These are phyloP conservation scores for Angomonas deanei DNA, from an alignment of 208 protist species.

Conservation along the genomic window DNA sequence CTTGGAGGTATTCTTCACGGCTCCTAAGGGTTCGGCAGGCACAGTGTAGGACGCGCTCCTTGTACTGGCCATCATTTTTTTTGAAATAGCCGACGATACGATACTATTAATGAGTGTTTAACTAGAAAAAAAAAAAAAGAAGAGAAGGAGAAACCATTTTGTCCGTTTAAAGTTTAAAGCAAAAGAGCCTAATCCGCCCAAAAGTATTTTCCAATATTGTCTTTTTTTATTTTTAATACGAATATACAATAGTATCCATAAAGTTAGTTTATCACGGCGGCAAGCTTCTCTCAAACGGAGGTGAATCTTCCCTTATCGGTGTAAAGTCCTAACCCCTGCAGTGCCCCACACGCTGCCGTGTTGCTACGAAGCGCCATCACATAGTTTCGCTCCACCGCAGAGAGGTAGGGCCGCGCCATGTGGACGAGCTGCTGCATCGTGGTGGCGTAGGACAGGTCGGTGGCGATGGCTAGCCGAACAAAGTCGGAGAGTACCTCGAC, in stretches of 20 bases:
- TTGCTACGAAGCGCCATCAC: slow-evolving; percentile 60
- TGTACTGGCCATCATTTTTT: background rate
- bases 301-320: slow-evolving; percentile 16
- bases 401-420: slow-evolving; percentile 69
- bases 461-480: slow-evolving; percentile 47
- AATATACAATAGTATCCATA: background rate
- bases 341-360: slow-evolving; percentile 28
- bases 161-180: background rate
- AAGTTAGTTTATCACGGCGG: background rate
- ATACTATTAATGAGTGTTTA: too few relatives aligned
- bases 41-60: background rate
- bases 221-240: slow-evolving; percentile 3
- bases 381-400: slow-evolving; percentile 54
- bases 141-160: background rate
- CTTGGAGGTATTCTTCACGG: background rate
- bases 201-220: background rate
- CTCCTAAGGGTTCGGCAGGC: background rate
- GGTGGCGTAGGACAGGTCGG: slow-evolving; percentile 43
- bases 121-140: background rate
- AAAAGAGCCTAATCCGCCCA: background rate
- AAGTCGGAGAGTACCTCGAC: slow-evolving; percentile 79
- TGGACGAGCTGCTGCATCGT: slow-evolving; percentile 69
- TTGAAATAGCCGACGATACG: too few relatives aligned
- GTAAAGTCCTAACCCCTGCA: slow-evolving; percentile 57
- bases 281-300: background rate